Conservation (phyloP, 2,329 filamentous ascomycete genomes). For the Botrytis medusae region DNA sequence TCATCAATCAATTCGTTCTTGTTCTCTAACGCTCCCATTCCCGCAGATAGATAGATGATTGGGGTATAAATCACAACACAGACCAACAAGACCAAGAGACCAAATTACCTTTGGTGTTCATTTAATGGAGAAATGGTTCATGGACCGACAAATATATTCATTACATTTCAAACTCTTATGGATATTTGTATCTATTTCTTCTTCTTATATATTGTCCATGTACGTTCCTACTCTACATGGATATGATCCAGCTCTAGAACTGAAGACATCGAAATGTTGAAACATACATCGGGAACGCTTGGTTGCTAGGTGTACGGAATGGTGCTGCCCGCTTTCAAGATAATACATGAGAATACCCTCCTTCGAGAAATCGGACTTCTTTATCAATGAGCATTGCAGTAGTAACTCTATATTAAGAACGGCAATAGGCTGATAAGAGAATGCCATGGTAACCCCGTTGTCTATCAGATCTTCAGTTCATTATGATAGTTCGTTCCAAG, state of each 20-base stretch:
- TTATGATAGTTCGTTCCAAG: not conserved
- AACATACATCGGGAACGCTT: not conserved
- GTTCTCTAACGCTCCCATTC: not conserved
- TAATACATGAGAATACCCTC: not conserved
- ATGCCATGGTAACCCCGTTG: not conserved
- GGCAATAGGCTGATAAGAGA: not conserved
- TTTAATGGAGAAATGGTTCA: not conserved
- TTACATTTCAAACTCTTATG: not conserved
- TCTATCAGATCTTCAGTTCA: not conserved
- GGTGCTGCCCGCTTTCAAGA: not conserved
- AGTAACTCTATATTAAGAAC: not conserved
- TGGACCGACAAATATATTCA: not conserved
- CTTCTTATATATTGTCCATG: not conserved
- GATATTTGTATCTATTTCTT: not conserved
- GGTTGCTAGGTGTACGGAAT: not conserved
- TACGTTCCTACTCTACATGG: not conserved
- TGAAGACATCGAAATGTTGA: not conserved
- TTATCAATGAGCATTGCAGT: not conserved
- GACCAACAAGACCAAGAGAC: not conserved
- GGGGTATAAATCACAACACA: not conserved
- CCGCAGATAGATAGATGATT: slow-evolving; percentile 1
- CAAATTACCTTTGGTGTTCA: not conserved
- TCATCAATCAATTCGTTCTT: slow-evolving; percentile 3
- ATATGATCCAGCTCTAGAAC: not conserved
- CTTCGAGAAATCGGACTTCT: not conserved